Evolutionary conservation across 2,329 filamentous ascomycete genomes (phyloP).

Genomic region (Ophidiomyces ophidiicola): DNA sequence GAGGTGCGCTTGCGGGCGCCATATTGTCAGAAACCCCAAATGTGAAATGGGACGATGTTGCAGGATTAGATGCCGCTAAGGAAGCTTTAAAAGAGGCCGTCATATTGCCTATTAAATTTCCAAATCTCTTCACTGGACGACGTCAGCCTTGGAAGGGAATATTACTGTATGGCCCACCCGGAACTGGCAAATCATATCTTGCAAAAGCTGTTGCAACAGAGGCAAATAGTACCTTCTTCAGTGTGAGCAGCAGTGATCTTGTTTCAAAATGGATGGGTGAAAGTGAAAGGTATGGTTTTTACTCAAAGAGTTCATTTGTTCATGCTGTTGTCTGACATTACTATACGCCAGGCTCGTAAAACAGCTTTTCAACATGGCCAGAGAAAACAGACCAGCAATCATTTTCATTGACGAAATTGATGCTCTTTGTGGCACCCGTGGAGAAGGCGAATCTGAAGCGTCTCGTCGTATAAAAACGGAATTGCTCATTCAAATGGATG

Average conservation of each 20-base stretch:
- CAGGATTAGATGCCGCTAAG: conserved; percentile 84
- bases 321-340: neutral
- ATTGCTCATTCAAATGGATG: conserved; percentile 97
- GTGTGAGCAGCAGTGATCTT: conserved; percentile 89
- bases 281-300: conserved; percentile 64
- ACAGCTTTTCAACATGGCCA: conserved; percentile 91
- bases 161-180: conserved; percentile 85
- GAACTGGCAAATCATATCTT: conserved; percentile 94
- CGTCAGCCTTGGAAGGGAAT: conserved; percentile 98
- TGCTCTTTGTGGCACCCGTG: conserved; percentile 81
- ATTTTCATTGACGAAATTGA: conserved; percentile 99
- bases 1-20: conserved; percentile 78
- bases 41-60: conserved; percentile 95
- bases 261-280: conserved; percentile 99
- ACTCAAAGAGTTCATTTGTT: neutral
- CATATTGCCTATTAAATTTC: conserved; percentile 95
- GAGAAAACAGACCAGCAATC: conserved; percentile 95
- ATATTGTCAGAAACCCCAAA: conserved; percentile 94
- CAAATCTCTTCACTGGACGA: conserved; percentile 89
- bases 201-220: conserved; percentile 97
- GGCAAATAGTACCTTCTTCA: conserved; percentile 98
- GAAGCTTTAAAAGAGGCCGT: conserved; percentile 97
- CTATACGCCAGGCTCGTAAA: conserved; percentile 62
- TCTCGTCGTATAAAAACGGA: conserved; percentile 97
- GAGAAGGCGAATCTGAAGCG: conserved; percentile 93